phyloP scores from a whole-genome alignment of 2,329 filamentous ascomycete genomes.

The Beauveria sp. region DNA sequence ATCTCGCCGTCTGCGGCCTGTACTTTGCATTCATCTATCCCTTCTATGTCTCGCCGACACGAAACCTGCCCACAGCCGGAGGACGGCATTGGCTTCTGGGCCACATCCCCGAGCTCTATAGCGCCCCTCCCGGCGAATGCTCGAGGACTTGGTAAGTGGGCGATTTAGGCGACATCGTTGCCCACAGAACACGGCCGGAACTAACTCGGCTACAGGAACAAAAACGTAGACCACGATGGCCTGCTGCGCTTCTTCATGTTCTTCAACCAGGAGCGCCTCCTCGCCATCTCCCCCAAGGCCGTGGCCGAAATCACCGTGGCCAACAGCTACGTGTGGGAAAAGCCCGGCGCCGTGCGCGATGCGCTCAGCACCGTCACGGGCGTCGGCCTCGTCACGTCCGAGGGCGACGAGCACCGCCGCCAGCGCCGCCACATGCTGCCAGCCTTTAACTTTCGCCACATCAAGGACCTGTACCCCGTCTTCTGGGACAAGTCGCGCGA shows the following conservation, averaged over 20 bases:
- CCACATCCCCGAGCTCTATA: slow-evolving; percentile 35
- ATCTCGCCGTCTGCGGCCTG: slow-evolving; percentile 17
- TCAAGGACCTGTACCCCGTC: slow-evolving; percentile 75
- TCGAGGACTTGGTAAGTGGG: slow-evolving; percentile 38
- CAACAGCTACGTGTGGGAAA: slow-evolving; percentile 63
- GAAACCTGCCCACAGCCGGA: slow-evolving; percentile 34
- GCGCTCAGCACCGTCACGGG: slow-evolving; percentile 59
- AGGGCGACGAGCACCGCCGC: slow-evolving; percentile 83
- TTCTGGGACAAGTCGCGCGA: slow-evolving; percentile 76
- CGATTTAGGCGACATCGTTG: too few species aligned
- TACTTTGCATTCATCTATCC: slow-evolving; percentile 36
- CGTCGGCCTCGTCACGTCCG: slow-evolving; percentile 67
- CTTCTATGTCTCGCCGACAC: slow-evolving; percentile 33
- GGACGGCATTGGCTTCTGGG: slow-evolving; percentile 39
- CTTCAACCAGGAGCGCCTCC: slow-evolving; percentile 55
- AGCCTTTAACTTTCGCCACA: slow-evolving; percentile 76
- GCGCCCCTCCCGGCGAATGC: slow-evolving; percentile 34
- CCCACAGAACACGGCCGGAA: background rate
- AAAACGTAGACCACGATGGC: slow-evolving; percentile 57
- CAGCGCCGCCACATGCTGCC: slow-evolving; percentile 75
- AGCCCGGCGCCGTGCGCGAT: slow-evolving; percentile 47
- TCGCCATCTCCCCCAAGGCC: slow-evolving; percentile 54
- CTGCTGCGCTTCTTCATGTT: slow-evolving; percentile 58
- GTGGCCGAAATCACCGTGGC: slow-evolving; percentile 63
- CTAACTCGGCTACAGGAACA: slow-evolving; percentile 43